phyloP scores from a whole-genome alignment of 257 asterid genomes.

The Solanum peruvianum region DNA sequence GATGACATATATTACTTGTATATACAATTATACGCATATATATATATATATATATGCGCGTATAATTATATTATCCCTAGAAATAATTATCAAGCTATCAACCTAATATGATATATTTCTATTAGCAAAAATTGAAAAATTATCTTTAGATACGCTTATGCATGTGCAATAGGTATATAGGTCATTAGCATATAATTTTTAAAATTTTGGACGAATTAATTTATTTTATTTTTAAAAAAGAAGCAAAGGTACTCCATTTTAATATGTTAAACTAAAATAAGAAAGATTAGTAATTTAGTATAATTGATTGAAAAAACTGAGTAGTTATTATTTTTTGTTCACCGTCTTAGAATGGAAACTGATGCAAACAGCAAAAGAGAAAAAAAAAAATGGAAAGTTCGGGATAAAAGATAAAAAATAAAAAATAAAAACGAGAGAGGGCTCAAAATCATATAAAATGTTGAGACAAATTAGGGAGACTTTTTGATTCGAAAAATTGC shows the following conservation, averaged over 20 bases:
- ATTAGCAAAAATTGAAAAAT: too few species aligned
- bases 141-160: neutral
- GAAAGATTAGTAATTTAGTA: neutral
- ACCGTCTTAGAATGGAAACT: neutral
- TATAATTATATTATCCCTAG: neutral
- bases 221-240: neutral
- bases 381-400: neutral
- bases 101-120: neutral
- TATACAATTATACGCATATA: neutral
- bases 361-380: neutral
- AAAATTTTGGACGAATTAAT: too few species aligned
- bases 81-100: neutral
- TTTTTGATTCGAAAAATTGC: neutral
- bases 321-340: neutral
- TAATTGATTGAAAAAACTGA: neutral
- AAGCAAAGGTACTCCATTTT: neutral
- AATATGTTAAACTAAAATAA: neutral
- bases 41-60: too few species aligned
- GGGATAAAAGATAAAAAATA: neutral
- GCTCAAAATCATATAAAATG: neutral
- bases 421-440: neutral
- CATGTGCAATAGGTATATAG: neutral
- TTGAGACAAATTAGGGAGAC: neutral
- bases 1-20: neutral
- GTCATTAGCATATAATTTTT: neutral